Evolutionary conservation across 2,329 filamentous ascomycete genomes (phyloP).

Genomic region (Aspergillus sojae): DNA sequence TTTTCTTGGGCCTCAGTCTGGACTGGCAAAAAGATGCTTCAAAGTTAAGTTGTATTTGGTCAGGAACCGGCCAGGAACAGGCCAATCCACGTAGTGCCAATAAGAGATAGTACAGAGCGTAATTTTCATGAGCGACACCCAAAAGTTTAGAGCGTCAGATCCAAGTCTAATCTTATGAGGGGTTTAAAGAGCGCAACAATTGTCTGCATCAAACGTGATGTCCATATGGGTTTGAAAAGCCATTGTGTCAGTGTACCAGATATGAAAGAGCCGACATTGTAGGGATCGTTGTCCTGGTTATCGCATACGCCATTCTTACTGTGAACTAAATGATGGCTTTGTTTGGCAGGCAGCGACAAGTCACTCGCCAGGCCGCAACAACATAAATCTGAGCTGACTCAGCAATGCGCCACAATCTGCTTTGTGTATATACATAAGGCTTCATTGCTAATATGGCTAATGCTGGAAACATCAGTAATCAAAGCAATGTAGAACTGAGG

Average conservation of each 20-base stretch:
- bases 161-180: background rate
- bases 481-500: background rate
- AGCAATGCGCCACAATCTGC: background rate
- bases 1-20: background rate
- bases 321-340: background rate
- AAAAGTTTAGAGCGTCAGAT: background rate
- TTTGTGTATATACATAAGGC: background rate
- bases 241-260: background rate
- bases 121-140: background rate
- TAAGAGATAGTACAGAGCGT: background rate
- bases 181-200: background rate
- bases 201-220: background rate
- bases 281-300: background rate
- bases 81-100: background rate
- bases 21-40: background rate
- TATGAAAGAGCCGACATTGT: background rate
- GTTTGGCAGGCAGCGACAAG: conserved; percentile 1
- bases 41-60: background rate
- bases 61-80: background rate
- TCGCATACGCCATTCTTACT: background rate
- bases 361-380: background rate
- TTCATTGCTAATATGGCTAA: background rate
- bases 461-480: background rate
- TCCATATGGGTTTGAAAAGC: background rate
- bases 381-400: background rate